Percentiles rank a stretch among this genome's conserved stretches.
Conservation (phyloP, 1,284 basidiomycete species). For the Violaceomyces palustris region DNA sequence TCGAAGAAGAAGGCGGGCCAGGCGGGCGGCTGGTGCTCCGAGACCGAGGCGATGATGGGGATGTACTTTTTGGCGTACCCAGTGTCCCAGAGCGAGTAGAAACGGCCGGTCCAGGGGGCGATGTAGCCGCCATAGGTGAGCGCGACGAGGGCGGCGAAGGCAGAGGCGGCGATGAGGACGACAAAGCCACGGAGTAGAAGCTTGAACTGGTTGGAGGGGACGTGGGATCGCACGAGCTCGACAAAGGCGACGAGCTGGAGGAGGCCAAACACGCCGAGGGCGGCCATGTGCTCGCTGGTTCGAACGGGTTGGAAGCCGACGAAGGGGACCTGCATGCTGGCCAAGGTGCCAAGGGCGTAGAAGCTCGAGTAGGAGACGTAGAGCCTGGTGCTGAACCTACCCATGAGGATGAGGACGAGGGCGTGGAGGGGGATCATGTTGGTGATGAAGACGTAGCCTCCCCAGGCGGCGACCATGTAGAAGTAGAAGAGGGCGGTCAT, state of each 20-base stretch:
- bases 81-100: constrained; percentile 99
- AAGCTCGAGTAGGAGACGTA: constrained; percentile 95
- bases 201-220: constrained; percentile 90
- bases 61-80: constrained; percentile 96
- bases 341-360: constrained; percentile 93
- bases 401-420: constrained; percentile 89
- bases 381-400: constrained; percentile 83
- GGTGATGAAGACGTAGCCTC: constrained; percentile 99
- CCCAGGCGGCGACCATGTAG: constrained; percentile 99
- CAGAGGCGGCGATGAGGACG: constrained; percentile 68
- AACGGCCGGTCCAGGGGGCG: constrained; percentile 97
- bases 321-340: constrained; percentile 99
- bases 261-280: constrained; percentile 91
- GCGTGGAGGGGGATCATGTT: constrained; percentile 99
- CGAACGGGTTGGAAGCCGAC: constrained; percentile 98
- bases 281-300: constrained; percentile 98
- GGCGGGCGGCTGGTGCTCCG: constrained; percentile 99
- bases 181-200: constrained; percentile 60
- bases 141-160: constrained; percentile 55
- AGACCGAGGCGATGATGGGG: constrained; percentile 97
- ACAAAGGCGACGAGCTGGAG: constrained; percentile 93
- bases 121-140: constrained; percentile 93
- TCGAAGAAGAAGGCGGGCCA: constrained; percentile 99
- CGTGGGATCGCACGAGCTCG: constrained; percentile 79
- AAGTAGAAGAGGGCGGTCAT: constrained; percentile 94